Evolutionary conservation across 768 basidiomycete species (phyloP).

Genomic region (Kwoniella europaea): DNA sequence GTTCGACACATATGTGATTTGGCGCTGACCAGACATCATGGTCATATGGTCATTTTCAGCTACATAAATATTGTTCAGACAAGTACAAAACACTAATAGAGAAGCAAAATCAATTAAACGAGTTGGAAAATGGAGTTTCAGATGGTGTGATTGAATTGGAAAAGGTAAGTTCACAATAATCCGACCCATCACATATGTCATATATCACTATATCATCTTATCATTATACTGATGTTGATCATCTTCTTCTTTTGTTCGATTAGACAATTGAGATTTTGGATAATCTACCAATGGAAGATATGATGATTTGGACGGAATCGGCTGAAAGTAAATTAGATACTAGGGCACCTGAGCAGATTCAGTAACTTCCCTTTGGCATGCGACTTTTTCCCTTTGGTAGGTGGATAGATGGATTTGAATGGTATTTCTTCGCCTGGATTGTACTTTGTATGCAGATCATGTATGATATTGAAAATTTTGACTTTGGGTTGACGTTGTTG

Average conservation of each 20-base stretch:
- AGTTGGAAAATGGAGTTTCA: conserved; percentile 36
- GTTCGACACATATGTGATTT: neutral
- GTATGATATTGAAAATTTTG: no score
- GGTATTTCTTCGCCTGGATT: no score
- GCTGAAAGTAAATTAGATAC: conserved; percentile 23
- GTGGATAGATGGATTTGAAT: no score
- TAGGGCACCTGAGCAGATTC: conserved; percentile 18
- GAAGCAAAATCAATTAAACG: conserved; percentile 39
- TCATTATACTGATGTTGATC: neutral
- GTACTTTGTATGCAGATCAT: no score
- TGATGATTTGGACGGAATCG: conserved; percentile 27
- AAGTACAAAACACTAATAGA: conserved; percentile 33
- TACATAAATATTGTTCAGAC: conserved; percentile 38
- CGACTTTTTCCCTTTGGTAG: no score
- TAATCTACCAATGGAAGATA: conserved; percentile 22
- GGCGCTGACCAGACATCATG: neutral
- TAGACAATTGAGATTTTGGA: conserved; percentile 28
- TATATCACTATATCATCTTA: no score
- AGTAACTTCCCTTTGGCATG: neutral
- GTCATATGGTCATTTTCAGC: conserved; percentile 23
- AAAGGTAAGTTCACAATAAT: conserved; percentile 38
- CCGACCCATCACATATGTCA: no score
- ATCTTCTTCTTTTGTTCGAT: neutral
- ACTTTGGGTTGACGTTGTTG: no score
- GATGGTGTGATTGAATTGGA: conserved; percentile 49